These are phyloP conservation scores for Orbilia ellipsospora DNA, from an alignment of 2,329 filamentous ascomycete genomes.

Conservation along the genomic window DNA sequence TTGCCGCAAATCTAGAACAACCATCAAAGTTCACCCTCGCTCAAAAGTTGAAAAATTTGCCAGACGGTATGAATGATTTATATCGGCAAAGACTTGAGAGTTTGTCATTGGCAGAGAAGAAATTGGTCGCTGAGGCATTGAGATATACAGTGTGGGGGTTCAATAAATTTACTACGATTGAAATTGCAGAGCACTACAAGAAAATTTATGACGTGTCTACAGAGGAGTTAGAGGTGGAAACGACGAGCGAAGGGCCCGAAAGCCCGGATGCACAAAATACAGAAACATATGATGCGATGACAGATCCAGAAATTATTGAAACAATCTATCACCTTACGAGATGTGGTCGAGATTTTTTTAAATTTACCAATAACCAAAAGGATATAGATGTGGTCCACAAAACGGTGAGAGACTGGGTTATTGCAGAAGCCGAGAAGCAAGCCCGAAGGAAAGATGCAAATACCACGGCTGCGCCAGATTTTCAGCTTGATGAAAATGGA, in stretches of 20 bases:
- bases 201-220: background rate
- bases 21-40: background rate
- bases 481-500: background rate
- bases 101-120: background rate
- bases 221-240: background rate
- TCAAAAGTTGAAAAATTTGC: background rate
- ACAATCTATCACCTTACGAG: conserved; percentile 31
- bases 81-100: background rate
- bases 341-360: conserved; percentile 35
- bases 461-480: background rate
- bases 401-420: conserved; percentile 37
- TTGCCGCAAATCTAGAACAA: background rate
- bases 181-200: background rate
- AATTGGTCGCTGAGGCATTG: background rate
- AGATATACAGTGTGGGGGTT: background rate
- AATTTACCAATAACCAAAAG: conserved; percentile 8
- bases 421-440: conserved; percentile 11
- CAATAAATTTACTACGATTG: background rate
- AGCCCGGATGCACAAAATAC: background rate
- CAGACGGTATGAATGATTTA: background rate
- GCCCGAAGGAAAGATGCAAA: background rate
- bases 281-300: background rate
- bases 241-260: background rate
- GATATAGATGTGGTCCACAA: conserved; percentile 33
- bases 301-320: conserved; percentile 23